Evolutionary conservation across 805 yeast species (phyloP).

Genomic region (Ogataea philodendri): DNA sequence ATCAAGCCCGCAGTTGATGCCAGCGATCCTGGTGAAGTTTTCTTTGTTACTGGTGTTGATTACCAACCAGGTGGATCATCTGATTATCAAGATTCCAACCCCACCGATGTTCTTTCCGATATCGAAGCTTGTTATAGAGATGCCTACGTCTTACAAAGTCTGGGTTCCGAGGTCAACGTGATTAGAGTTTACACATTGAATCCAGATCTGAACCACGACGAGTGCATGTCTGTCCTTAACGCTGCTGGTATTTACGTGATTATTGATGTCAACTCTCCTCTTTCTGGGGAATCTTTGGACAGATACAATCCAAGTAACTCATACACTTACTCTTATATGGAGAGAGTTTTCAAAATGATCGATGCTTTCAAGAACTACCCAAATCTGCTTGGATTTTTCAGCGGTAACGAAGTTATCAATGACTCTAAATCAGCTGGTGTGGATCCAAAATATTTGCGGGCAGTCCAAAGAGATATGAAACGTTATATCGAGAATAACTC

Average conservation of each 20-base stretch:
- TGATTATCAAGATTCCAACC: constrained; percentile 37
- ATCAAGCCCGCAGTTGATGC: constrained; percentile 46
- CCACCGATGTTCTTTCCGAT: constrained; percentile 68
- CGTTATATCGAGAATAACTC: constrained; percentile 67
- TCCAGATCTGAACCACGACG: constrained; percentile 84
- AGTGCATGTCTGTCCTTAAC: constrained; percentile 85
- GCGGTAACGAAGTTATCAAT: constrained; percentile 91
- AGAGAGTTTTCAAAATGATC: constrained; percentile 78
- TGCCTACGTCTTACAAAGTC: constrained; percentile 69
- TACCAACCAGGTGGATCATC: constrained; percentile 95
- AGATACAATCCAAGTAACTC: constrained; percentile 69
- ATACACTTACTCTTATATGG: constrained; percentile 67
- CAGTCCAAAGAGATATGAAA: constrained; percentile 90
- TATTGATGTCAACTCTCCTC: constrained; percentile 81
- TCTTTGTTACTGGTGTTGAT: constrained; percentile 82
- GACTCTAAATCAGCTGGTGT: constrained; percentile 59
- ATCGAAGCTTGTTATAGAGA: constrained; percentile 74
- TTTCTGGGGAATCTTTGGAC: constrained; percentile 60
- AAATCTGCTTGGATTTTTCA: constrained; percentile 81
- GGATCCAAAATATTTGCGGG: constrained; percentile 80
- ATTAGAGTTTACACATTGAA: constrained; percentile 79
- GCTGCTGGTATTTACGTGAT: constrained; percentile 89
- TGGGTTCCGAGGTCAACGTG: constrained; percentile 69
- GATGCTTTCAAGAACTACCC: constrained; percentile 83
- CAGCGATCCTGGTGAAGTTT: constrained; percentile 50